Evolutionary conservation across 1,139 yeast genomes (phyloP), one percentile per base, ranked within the genome.

Genomic region (Yamadazyma friedrichii): DNA sequence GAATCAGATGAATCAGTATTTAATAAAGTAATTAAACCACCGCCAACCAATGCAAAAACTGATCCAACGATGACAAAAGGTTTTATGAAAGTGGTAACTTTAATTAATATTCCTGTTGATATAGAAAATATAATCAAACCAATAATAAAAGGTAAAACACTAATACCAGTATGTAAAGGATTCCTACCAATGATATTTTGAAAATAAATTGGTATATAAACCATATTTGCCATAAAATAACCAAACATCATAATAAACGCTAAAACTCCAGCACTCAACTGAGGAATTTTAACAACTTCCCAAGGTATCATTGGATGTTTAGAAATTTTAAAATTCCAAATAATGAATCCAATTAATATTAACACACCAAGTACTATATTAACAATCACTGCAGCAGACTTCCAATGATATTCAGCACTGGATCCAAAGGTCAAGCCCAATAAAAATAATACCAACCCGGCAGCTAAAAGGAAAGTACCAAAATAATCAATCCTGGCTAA

Each of bases 401-500:
- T 52, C 84, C 84, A 80, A 0, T 61, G 51, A 49, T 64, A 78
- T 9, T 74, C 62, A 2, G 69, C 59, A 33, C 81, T 80, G 6
- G 50, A 45, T 6, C 80, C 80, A 55, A 60, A 59, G 1, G 64
- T 56, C 11, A 61, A 46, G 6, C 62, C 77, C 62, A 46, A 76
- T 48, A 36, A 79, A 70, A 47, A 77, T 57, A 61, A 42, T 67
- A 62, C 42, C 35, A 74, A 57, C 0, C 77, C 76, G 1, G 70
- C 64, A 3, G 76, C 61, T 33, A 78, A 61, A 16, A 75, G 58
- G 32, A 75, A 44, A 12, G 75, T 64, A 0, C 85, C 85, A 11
- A 62, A 43, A 47, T 68, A 77, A 54, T 80, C 85, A 36, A 79
- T 68, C 37, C 64, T 58, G 44, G 58, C 56, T 47, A 72, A 52